Evolutionary conservation across 331 rosid genomes (phyloP), one percentile per base, ranked within the genome.

Genomic region (Erythrophleum ivorense): DNA sequence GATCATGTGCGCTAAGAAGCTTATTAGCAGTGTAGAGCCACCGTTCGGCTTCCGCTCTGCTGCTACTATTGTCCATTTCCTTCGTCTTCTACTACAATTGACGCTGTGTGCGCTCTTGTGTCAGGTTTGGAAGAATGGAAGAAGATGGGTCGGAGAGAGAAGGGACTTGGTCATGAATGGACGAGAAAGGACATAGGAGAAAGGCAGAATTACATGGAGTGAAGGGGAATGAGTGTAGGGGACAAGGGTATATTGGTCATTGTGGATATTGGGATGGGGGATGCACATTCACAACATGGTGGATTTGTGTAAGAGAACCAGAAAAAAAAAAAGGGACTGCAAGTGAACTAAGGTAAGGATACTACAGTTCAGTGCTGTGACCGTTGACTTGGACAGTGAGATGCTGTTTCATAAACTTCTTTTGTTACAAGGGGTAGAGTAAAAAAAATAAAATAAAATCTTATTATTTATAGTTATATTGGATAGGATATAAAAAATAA

Each of bases 21-120:
- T 88, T 95, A 85, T 91, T 92, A 0, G 99, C 97, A 0, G 92
- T 92, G 88, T 82, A 89, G 0, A 95, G 81, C 99, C 97, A 95
- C 40, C 97, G 90, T 83, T 88, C 88, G 13, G 98, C 98, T 73
- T 95, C 99, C 3, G 86, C 94, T 79, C 92, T 82, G 78, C 57
- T 85, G 40, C 80, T 81, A 83, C 45, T 74, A 49, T 80, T 82
- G 16, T 90, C 90, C 94, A 90, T 90, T 78, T 7, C 5, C 8
- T 33, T 18, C 7, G 43, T 11, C 18, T 29, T 38, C 21, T 7
- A 31, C 16, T 67, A 40, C 52, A 33, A 67, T 67, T 65, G 34
- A 31, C 71, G 71, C 34, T 40, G 8, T n/a, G 34, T 7, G 38
- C 9, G 8, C 10, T 24, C 16, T 3, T 36, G 71, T 7, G 48